Conservation (phyloP, 805 yeast genomes). For the Brettanomyces custersianus region DNA sequence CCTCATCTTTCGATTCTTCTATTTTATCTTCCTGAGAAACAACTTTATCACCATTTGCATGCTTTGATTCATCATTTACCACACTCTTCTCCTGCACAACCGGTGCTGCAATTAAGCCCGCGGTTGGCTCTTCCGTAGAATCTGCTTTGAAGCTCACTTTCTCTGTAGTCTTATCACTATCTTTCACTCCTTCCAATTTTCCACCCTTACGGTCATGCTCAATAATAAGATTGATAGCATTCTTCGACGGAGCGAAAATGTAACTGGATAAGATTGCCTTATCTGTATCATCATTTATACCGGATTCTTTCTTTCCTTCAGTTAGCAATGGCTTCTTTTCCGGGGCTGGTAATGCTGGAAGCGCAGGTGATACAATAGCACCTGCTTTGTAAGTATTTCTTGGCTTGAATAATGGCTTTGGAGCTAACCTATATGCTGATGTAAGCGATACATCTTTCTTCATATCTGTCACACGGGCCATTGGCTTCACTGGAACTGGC, state of each 20-base stretch:
- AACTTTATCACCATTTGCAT: background rate
- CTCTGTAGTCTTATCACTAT: conserved; percentile 16
- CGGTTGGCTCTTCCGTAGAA: too few species aligned
- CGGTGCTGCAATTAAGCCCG: too few species aligned
- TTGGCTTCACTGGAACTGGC: conserved; percentile 40
- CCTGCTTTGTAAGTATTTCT: conserved; percentile 18
- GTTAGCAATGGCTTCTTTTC: conserved; percentile 9
- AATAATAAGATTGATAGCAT: conserved; percentile 45
- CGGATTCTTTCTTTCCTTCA: conserved; percentile 9
- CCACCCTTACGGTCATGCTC: conserved; percentile 27
- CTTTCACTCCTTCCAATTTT: conserved; percentile 16
- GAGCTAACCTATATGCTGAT: conserved; percentile 55
- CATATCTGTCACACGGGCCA: conserved; percentile 38
- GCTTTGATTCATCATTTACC: background rate
- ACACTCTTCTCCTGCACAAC: too few species aligned
- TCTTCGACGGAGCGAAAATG: conserved; percentile 56
- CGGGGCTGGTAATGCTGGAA: conserved; percentile 9
- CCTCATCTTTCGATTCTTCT: conserved; percentile 1
- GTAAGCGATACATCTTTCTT: conserved; percentile 55
- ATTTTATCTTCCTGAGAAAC: background rate
- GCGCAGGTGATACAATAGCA: conserved; percentile 16
- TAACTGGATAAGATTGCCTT: conserved; percentile 62
- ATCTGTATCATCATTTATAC: conserved; percentile 40
- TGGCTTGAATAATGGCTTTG: conserved; percentile 45
- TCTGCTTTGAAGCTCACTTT: conserved; percentile 26